Base-by-base conservation (phyloP, 306 rosid species). In the Alnus glutinosa region DNA sequence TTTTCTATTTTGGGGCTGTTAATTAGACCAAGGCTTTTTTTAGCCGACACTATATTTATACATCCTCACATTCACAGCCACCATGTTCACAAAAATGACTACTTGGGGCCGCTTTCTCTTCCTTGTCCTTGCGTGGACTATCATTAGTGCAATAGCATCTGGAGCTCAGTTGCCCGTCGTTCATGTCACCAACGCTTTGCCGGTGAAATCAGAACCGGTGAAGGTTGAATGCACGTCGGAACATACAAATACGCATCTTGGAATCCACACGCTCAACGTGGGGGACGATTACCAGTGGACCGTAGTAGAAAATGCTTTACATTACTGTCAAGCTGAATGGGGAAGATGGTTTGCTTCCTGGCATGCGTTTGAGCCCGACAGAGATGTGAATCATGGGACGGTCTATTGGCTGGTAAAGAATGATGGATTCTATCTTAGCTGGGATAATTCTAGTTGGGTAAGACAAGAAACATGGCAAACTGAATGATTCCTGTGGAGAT, bases 401-500 rank as follows among this genome's bases (percentile, higher is more conserved):
- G 32, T 67, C 28, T 77, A 73, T 74, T 82, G 85, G 85, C n/a
- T 44, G 78, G 58, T 77, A 7, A 64, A 78, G 8, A 23, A 78
- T 11, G 16, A 54, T 47, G 82, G 82, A 0, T 77, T 82, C 48
- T 73, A 63, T 67, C 79, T 72, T 3, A 82, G 85, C 15, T 82
- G 76, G 82, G 73, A 82, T 77, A 77, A 77, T 12, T 44, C 82
- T 15, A 66, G 18, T 47, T 82, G 85, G 82, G 64, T 66, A 0
- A 66, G 34, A 39, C 34, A 55, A 46, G 51, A 70, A 73, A 6
- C 4, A 16, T 82, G 85, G 79, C 18, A 77, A 57, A 67, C 75
- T 19, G 55, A 67, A 10, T 16, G 51, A 67, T 67, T 67, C 14
- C 28, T 34, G 10, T 11, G 1, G 18, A 5, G 70, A 2, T 42